Percentiles rank a stretch among this genome's conserved stretches.
Conservation (phyloP, 2,329 filamentous ascomycete species). For the Ophiostoma pallidulum region DNA sequence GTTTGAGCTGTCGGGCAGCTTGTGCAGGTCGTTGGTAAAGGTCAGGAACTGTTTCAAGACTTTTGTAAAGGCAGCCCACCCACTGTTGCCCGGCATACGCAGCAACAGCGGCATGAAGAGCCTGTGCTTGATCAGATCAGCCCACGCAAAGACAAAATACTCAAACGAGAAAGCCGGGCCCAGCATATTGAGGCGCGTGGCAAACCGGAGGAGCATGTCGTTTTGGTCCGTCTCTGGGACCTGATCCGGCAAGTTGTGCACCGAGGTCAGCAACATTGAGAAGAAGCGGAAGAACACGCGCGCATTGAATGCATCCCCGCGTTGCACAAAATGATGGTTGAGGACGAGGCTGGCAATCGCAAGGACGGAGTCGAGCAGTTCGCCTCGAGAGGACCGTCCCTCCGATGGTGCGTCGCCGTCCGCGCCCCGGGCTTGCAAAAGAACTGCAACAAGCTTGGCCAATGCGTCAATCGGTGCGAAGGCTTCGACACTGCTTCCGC, state of each 20-base stretch:
- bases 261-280: constrained; percentile 61
- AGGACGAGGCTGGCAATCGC: constrained; percentile 71
- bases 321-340: constrained; percentile 74
- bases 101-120: constrained; percentile 74
- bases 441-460: constrained; percentile 65
- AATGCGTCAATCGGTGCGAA: constrained; percentile 66
- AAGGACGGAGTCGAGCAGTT: constrained; percentile 68
- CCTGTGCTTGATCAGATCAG: constrained; percentile 72
- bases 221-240: constrained; percentile 51
- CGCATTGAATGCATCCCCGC: constrained; percentile 74
- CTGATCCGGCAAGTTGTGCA: constrained; percentile 41
- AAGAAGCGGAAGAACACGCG: constrained; percentile 87
- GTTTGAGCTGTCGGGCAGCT: constrained; percentile 54
- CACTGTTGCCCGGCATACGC: constrained; percentile 53
- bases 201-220: constrained; percentile 65
- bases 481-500: constrained; percentile 47
- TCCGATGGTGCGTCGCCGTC: constrained; percentile 34
- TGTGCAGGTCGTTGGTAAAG: constrained; percentile 72
- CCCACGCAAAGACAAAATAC: constrained; percentile 85
- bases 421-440: constrained; percentile 59
- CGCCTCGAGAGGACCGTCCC: constrained; percentile 49
- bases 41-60: constrained; percentile 63
- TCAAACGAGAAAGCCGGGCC: constrained; percentile 71
- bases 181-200: constrained; percentile 60
- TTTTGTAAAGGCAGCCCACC: constrained; percentile 68